Evolutionary conservation across 2,329 filamentous ascomycete genomes (phyloP).

Genomic region (Reticulascus tulasneorum): DNA sequence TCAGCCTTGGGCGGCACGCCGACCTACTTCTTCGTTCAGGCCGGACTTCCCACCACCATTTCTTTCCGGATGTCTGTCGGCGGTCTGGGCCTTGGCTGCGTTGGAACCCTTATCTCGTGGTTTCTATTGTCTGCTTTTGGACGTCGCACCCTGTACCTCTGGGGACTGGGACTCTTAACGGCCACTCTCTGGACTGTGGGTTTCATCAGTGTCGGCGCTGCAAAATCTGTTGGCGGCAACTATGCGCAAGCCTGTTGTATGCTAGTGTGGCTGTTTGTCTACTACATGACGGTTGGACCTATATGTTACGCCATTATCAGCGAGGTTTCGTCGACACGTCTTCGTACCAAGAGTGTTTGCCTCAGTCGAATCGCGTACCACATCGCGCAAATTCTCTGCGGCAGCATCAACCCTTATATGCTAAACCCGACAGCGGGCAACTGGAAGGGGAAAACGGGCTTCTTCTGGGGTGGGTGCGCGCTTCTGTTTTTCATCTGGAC

Average conservation of each 20-base stretch:
- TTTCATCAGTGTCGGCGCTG: constrained; percentile 31
- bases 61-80: constrained; percentile 27
- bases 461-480: constrained; percentile 26
- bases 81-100: constrained; percentile 28
- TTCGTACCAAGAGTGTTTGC: constrained; percentile 38
- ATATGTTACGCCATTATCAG: constrained; percentile 33
- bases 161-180: constrained; percentile 30
- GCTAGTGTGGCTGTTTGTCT: constrained; percentile 38
- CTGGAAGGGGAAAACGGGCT: constrained; percentile 32
- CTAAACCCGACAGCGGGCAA: constrained; percentile 28
- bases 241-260: constrained; percentile 36
- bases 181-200: constrained; percentile 38
- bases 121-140: constrained; percentile 36
- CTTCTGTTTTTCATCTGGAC: constrained; percentile 22
- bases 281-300: constrained; percentile 39
- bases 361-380: constrained; percentile 35
- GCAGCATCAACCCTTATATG: constrained; percentile 28
- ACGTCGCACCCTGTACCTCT: constrained; percentile 37
- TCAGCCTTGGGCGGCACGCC: constrained; percentile 18
- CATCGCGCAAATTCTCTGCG: constrained; percentile 32
- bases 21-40: constrained; percentile 32
- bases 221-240: constrained; percentile 27
- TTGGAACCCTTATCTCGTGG: constrained; percentile 37
- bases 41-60: constrained; percentile 20
- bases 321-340: constrained; percentile 33